Evolutionary conservation across 1,284 basidiomycete species (phyloP).

Genomic region (Trametes pubescens): DNA sequence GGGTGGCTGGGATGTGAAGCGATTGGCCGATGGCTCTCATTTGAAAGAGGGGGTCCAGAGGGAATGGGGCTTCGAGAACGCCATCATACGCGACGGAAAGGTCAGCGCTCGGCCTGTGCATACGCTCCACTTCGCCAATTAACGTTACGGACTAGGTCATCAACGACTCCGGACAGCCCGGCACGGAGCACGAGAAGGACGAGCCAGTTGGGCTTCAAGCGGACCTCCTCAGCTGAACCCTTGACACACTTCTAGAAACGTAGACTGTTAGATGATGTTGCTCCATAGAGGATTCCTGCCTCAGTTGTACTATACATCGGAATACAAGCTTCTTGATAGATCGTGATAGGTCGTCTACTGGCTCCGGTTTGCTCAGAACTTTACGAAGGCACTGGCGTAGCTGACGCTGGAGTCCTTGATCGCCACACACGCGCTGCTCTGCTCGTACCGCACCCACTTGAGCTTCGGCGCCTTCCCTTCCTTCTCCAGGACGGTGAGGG

Average conservation of each 20-base stretch:
- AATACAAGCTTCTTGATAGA: neutral
- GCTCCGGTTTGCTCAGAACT: conserved; percentile 46
- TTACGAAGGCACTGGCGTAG: conserved; percentile 90
- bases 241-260: conserved; percentile 50
- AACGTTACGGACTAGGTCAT: conserved; percentile 55
- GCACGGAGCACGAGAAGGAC: conserved; percentile 65
- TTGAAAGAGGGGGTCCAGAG: conserved; percentile 67
- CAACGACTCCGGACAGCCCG: conserved; percentile 66
- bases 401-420: conserved; percentile 90
- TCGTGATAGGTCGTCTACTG: neutral
- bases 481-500: conserved; percentile 70
- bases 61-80: conserved; percentile 85
- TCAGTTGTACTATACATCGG: conserved; percentile 5
- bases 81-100: conserved; percentile 59
- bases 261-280: conserved; percentile 3
- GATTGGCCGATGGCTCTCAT: conserved; percentile 64
- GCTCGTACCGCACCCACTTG: conserved; percentile 91
- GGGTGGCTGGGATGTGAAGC: conserved; percentile 56
- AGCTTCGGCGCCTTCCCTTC: conserved; percentile 54
- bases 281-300: conserved; percentile 6
- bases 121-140: neutral
- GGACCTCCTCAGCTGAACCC: conserved; percentile 38
- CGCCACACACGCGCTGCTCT: conserved; percentile 81
- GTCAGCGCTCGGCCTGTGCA: conserved; percentile 38
- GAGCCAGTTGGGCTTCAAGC: conserved; percentile 61